phyloP scores from a whole-genome alignment of 129 eudicot genomes.

The Lonicera japonica region DNA sequence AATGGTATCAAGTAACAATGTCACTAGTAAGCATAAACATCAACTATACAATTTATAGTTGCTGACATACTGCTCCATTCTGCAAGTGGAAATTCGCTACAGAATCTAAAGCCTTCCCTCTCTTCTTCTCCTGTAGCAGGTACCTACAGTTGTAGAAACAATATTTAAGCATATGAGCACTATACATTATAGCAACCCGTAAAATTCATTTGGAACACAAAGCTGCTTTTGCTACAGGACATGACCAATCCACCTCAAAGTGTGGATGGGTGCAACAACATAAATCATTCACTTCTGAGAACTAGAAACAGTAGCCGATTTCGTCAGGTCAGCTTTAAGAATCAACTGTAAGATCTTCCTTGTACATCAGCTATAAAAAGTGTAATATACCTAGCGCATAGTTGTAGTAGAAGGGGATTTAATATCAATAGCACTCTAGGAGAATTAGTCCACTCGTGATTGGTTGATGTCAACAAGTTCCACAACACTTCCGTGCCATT shows the following conservation, averaged over 20 bases:
- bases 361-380: neutral
- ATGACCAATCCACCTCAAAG: neutral
- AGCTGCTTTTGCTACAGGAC: neutral
- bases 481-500: constrained; percentile 67
- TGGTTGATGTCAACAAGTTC: constrained; percentile 53
- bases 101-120: constrained; percentile 93
- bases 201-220: neutral
- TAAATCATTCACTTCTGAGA: neutral
- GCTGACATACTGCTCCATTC: constrained; percentile 84
- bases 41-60: neutral
- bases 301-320: neutral
- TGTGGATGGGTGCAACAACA: neutral
- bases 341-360: neutral
- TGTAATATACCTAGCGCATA: constrained; percentile 67
- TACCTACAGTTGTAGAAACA: constrained; percentile 44
- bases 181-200: neutral
- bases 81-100: constrained; percentile 98
- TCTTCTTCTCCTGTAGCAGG: constrained; percentile 80
- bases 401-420: constrained; percentile 58
- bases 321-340: constrained; percentile 1
- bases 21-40: too few species aligned
- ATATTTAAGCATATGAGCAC: neutral
- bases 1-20: too few species aligned
- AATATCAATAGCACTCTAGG: constrained; percentile 32
- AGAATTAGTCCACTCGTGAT: constrained; percentile 62